Conservation (phyloP, 176 grass and related monocot species). For the Saccharum spontaneum region DNA sequence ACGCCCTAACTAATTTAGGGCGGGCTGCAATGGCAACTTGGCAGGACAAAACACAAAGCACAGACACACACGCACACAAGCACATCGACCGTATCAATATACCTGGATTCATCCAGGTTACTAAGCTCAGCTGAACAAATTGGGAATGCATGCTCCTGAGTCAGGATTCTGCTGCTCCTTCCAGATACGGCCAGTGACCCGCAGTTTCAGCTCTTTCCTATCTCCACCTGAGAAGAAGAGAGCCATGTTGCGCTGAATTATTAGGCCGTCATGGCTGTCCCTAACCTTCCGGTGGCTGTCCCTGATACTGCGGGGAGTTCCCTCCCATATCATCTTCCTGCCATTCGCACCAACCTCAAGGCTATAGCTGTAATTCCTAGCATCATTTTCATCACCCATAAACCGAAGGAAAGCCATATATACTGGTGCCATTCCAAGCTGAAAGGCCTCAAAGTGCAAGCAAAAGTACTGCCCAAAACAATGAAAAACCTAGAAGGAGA, state of each 20-base stretch:
- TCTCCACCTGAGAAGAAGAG: slow-evolving; percentile 96
- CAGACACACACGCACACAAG: background rate
- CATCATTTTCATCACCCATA: slow-evolving; percentile 88
- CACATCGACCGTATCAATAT: slow-evolving; percentile 15
- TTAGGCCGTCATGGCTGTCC: slow-evolving; percentile 86
- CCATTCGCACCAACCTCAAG: slow-evolving; percentile 84
- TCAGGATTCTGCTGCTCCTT: slow-evolving; percentile 79
- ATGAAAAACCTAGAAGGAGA: slow-evolving; percentile 65
- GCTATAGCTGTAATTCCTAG: slow-evolving; percentile 77
- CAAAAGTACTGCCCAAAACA: slow-evolving; percentile 97
- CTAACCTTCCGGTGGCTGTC: slow-evolving; percentile 90
- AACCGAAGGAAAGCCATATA: slow-evolving; percentile 96
- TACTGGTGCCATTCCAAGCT: slow-evolving; percentile 87
- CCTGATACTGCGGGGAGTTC: slow-evolving; percentile 80
- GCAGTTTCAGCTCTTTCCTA: slow-evolving; percentile 87
- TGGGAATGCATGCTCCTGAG: slow-evolving; percentile 69
- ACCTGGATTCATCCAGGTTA: slow-evolving; percentile 18
- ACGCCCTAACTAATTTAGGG: slow-evolving; percentile 28
- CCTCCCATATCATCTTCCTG: slow-evolving; percentile 87
- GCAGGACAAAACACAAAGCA: slow-evolving; percentile 10
- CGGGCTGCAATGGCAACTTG: slow-evolving; percentile 22
- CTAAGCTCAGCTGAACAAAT: slow-evolving; percentile 61
- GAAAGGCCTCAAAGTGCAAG: slow-evolving; percentile 92
- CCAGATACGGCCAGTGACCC: slow-evolving; percentile 92
- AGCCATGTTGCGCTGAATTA: slow-evolving; percentile 93